Percentiles rank a stretch among this genome's conserved stretches.
These are phyloP conservation scores for Coelastrella sp. DNA, from an alignment of 139 green algal genomes.

Conservation along the genomic window DNA sequence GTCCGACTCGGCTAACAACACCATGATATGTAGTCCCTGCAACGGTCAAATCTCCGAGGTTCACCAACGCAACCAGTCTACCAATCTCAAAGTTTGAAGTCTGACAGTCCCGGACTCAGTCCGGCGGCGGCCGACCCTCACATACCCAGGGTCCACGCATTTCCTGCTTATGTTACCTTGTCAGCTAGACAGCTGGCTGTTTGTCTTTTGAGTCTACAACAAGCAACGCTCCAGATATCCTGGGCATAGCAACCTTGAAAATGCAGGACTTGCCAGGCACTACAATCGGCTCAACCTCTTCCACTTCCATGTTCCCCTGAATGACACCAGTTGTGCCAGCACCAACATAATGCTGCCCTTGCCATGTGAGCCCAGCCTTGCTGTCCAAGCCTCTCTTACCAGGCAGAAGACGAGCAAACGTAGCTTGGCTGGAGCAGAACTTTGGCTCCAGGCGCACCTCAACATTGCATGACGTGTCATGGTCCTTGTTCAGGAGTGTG, in stretches of 20 bases:
- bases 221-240: neutral
- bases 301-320: neutral
- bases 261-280: neutral
- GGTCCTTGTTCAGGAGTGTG: slow-evolving; percentile 46
- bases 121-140: too few relatives aligned
- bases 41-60: too few relatives aligned
- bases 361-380: slow-evolving; percentile 38
- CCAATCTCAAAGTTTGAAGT: too few relatives aligned
- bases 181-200: too few relatives aligned
- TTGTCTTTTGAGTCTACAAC: too few relatives aligned
- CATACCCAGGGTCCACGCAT: too few relatives aligned
- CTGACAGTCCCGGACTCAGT: too few relatives aligned
- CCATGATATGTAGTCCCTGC: too few relatives aligned
- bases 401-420: slow-evolving; percentile 29
- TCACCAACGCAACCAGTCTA: too few relatives aligned
- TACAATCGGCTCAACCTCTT: neutral
- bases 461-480: slow-evolving; percentile 39
- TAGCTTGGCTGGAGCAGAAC: neutral
- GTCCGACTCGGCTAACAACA: too few relatives aligned
- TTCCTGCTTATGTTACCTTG: too few relatives aligned
- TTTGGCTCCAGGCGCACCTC: neutral
- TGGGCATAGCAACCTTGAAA: neutral
- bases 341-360: slow-evolving; percentile 24
- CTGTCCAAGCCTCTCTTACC: slow-evolving; percentile 7
- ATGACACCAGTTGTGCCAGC: neutral